Evolutionary conservation across 176 grass and related monocot species (phyloP), one percentile per base, ranked within the genome.

Genomic region (Puya raimondii): DNA sequence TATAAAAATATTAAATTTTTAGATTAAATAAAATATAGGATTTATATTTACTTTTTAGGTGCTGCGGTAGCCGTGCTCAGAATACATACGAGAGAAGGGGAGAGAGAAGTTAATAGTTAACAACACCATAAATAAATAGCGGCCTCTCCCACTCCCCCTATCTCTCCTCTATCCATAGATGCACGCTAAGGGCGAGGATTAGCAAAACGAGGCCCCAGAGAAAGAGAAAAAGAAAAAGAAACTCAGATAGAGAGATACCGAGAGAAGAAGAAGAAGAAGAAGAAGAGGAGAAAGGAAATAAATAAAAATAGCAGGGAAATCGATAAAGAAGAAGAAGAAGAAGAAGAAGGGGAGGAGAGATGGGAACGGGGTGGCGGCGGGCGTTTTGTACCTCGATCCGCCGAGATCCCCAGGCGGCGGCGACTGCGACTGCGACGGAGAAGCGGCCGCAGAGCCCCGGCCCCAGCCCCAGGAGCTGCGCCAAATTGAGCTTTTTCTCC

Each of bases 351-450:
- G 20, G 25, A 2, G 26, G 14, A 50, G 65, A 51, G 21, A 96
- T 92, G 93, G 79, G 86, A 22, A 96, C 74, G 48, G 86, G 93
- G 68, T 96, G 92, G 92, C 84, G 88, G 80, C 89, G 92, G 78
- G 88, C 92, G 11, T 82, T 96, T 50, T 96, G 92, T 84, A 96
- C 92, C 50, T 91, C 88, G 12, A 85, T 91, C 14, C 84, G 78
- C 3, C 74, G 92, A 48, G 92, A 84, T 47, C 66, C 72, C 25
- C 23, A 68, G 71, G 3, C 68, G 26, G 42, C 56, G 69, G 23
- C 9, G 49, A 50, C 68, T 67, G 75, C 74, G 33, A 8, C 33
- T 67, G 75, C 74, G 33, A 8, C 33, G 78, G 64, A 71, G 73
- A 64, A 70, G 52, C 79, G 22, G 50, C 71, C 22, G 3, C 52